Base-by-base conservation (phyloP, 2,329 filamentous ascomycete genomes). In the Paracorniculantispora psalliotae region DNA sequence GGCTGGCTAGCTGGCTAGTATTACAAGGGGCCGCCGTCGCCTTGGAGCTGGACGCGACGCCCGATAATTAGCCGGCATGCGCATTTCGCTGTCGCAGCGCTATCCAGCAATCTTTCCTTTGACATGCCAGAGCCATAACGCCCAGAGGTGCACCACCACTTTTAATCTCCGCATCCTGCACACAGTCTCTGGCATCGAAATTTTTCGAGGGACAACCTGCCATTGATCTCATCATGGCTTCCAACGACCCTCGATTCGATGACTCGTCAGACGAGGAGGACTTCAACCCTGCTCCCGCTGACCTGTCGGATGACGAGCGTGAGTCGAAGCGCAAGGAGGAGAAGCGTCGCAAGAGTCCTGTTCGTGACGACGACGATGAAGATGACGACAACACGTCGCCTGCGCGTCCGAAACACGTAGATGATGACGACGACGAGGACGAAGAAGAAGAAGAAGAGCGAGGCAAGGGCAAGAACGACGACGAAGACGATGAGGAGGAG, bases 261-360 rank as follows among this genome's bases (percentile, higher is more conserved):
- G 84, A 87, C 62, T 87, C 83, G 61, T 88, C 90, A 59, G 90
- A 94, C 53, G 92, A 96, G 66, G 87, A 90, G 61, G 89, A 93
- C 72, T 96, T 97, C 81, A 96, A 96, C 72, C 92, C 92, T 53
- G 85, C 82, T 51, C 87, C 88, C 21, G 88, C 84, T 61, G 84
- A 91, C 60, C 69, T 84, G 35, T 94, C 90, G 3, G 90, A 93
- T 64, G 86, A 75, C 5, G 73, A 75, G 55, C 69, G 75, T 3
- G 73, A 75, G 72, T 10, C 74, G 17, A 72, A 73, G 8, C 76
- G 77, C 23, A 73, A 78, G 9, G 75, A 79, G n/a, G 77, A 74
- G 33, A 47, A 53, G 49, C 57, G 49, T 6, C 57, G 49, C 49
- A 56, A 46, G 28, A 53, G 33, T 41, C 37, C 46, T 1, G 35